Evolutionary conservation across 352 stramenopile species (phyloP), one percentile per base, ranked within the genome.

Genomic region (Thraustochytrium sp.): DNA sequence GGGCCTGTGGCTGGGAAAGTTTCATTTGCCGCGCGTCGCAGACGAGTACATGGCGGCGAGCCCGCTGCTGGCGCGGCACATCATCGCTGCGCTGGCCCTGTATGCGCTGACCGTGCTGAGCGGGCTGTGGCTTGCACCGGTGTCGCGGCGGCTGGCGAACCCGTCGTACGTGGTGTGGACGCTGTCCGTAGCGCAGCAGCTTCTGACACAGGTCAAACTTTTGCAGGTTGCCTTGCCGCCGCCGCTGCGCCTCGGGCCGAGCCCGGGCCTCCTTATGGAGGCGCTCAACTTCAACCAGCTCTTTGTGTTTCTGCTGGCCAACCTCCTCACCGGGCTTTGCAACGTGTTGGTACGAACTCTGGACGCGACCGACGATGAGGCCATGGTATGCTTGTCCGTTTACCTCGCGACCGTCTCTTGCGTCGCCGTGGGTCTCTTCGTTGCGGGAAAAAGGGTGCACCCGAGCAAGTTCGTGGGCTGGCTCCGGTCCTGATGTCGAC

Each of bases 1-100:
- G 40, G 84, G 90, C 3, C 87, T 94, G 23, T 91, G 85, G 56
- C 72, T 88, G 2, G 92, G 90, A 2, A 86, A 91, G 11, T 42
- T 38, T 16, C 68, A 84, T 75, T 21, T n/a, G 16, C 9, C 42
- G 46, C 40, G 8, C 26, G 9, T 73, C 13, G 74, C 1, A 18
- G 31, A 1, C 18, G 26, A 18, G 8, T 51, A 63, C 0, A 26
- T 13, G 1, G 26, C 51, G 16, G 5, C 51, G 21, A 4, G 51
- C 51, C 5, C 51, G 51, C 51, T 59, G 16, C n/a, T 59, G 16
- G 21, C n/a, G n/a, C n/a, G 0, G 51, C 51, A 59, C 51, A 13
- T 59, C 11, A 11, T n/a, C 5, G n/a, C 16, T n/a, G 34, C 31
- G 23, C 13, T 34, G 54, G 38, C 61, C 8, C 46, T 83, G 29